Conservation (phyloP, 192 early-diverging fungal species). For the Backusella westeae region DNA sequence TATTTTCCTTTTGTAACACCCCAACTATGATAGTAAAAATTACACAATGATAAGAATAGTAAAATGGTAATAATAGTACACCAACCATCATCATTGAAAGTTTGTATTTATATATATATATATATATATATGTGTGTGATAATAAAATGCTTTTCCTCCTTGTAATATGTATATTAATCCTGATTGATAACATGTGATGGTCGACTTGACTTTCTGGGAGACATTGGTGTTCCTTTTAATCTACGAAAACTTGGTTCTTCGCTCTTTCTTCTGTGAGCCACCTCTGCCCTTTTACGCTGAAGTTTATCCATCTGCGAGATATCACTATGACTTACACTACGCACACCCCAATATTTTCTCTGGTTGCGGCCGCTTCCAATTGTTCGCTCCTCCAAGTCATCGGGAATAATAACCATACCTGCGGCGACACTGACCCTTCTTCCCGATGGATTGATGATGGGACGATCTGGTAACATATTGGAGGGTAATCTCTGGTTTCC, state of each 20-base stretch:
- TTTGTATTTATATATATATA: no score
- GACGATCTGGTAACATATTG: constrained; percentile 13
- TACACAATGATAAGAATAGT: neutral
- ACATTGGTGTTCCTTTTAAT: neutral
- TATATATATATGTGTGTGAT: no score
- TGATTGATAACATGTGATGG: neutral
- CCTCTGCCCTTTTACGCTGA: neutral
- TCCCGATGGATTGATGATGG: constrained; percentile 25
- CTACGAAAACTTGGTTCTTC: constrained; percentile 19
- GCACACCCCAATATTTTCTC: constrained; percentile 28
- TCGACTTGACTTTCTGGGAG: neutral
- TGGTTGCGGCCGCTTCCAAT: constrained; percentile 7
- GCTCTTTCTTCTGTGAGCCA: constrained; percentile 20
- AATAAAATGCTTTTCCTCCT: neutral
- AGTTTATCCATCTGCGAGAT: neutral
- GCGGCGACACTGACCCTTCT: constrained; percentile 42
- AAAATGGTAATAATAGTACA: no score
- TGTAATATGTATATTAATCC: neutral
- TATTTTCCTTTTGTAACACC: neutral
- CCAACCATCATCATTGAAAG: neutral
- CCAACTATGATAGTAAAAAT: neutral
- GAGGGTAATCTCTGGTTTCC: constrained; percentile 11
- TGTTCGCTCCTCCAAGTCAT: constrained; percentile 38
- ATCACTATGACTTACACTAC: constrained; percentile 34
- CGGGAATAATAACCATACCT: constrained; percentile 43